Base-by-base conservation (phyloP, 345 rosid species). In the Acer yangbiense region DNA sequence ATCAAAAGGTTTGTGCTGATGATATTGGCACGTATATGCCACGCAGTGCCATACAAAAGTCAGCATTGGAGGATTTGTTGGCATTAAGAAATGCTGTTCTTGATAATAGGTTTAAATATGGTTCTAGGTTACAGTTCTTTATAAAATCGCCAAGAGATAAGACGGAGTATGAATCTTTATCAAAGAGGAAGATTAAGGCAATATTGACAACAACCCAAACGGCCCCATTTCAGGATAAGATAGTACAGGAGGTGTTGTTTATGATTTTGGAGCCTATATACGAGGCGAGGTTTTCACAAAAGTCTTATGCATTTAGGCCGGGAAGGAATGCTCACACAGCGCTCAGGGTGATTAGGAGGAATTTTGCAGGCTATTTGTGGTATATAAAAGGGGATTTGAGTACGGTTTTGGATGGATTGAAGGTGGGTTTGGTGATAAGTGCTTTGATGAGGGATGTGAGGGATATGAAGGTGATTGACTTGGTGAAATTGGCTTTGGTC, bases 21-120 rank as follows among this genome's bases (percentile, higher is more conserved):
- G 99, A 96, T 21, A 80, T 89, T 25, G 99, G 99, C 41, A 86
- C 98, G 0, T 96, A 92, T 78, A 83, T 94, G 87, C 97, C 98
- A 1, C 96, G 96, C 63, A 92, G 91, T 78, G 87, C 97, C 2
- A 88, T 94, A 72, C 90, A 91, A 18, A 88, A 94, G 81, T 77
- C 97, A 11, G 97, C 90, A 0, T 77, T 94, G 82, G 98, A 96
- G 87, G 95, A 92, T 83, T 78, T 96, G 66, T 85, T 96, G 43
- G 94, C 92, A 7, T 85, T 92, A 25, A 80, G 98, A 76, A 96
- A 96, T 80, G 93, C 98, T 5, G 97, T 92, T 85, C 98, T 96
- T 78, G 99, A 96, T 85, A 86, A 85, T 79, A 89, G 97, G 85
- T 96, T 92, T 79, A 92, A 88, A 81, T 96, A 97, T 98, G 99